Conservation (phyloP, 768 basidiomycete genomes). For the Obba rivulosa region DNA sequence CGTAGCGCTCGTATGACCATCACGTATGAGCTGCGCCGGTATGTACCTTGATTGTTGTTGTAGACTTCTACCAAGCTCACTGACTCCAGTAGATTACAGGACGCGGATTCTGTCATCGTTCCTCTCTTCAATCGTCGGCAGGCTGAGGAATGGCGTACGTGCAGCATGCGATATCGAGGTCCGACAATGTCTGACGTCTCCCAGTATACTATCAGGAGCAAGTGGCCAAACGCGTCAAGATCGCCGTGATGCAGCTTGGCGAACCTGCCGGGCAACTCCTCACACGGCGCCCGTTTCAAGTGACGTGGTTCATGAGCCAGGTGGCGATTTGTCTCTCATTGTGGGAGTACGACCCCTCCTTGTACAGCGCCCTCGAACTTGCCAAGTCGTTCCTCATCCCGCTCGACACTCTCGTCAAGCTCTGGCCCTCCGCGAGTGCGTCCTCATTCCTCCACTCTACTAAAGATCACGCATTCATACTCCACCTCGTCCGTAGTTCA, state of each 20-base stretch:
- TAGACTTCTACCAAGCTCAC: conserved; percentile 12
- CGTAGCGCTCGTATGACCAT: conserved; percentile 61
- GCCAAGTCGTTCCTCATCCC: conserved; percentile 60
- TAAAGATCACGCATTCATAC: not conserved
- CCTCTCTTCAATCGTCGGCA: conserved; percentile 66
- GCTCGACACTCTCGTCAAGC: conserved; percentile 59
- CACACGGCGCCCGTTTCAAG: conserved; percentile 63
- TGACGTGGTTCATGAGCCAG: conserved; percentile 44
- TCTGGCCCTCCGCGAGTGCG: conserved; percentile 61
- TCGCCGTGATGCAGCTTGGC: conserved; percentile 47
- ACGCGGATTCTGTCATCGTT: conserved; percentile 38
- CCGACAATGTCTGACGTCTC: conserved; percentile 1
- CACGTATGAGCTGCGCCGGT: conserved; percentile 62
- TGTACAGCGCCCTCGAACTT: conserved; percentile 56
- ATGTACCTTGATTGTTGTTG: conserved; percentile 24
- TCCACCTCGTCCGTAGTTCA: conserved; percentile 13
- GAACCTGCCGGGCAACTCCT: conserved; percentile 49
- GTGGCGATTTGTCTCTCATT: conserved; percentile 45
- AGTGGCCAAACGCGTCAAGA: conserved; percentile 56
- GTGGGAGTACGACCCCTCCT: conserved; percentile 56
- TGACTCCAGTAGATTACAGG: conserved; percentile 42
- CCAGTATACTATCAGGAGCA: conserved; percentile 66
- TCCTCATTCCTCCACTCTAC: not conserved
- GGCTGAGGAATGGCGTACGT: conserved; percentile 77
- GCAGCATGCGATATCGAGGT: not conserved